These are phyloP conservation scores for Apiotrichum brassicae DNA, from an alignment of 1,284 basidiomycete genomes.

Conservation along the genomic window DNA sequence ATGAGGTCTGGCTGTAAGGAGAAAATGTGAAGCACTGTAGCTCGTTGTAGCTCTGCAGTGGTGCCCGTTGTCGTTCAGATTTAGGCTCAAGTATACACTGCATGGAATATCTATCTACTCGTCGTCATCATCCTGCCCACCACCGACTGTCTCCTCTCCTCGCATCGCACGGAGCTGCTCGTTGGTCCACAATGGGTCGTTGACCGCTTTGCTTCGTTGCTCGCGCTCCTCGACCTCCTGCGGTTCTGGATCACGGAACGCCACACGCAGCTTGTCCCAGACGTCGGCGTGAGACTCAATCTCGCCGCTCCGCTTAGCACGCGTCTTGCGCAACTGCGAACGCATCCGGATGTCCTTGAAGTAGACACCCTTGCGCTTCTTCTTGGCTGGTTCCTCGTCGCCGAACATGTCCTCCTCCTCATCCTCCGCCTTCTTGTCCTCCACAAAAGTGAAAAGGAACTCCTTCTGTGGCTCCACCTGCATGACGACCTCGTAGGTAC, in stretches of 20 bases:
- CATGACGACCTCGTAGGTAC: constrained; percentile 41
- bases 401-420: constrained; percentile 12
- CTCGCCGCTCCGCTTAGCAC: constrained; percentile 37
- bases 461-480: constrained; percentile 54
- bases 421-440: constrained; percentile 29
- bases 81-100: too few species aligned
- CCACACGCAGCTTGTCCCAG: constrained; percentile 38
- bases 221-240: constrained; percentile 20
- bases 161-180: constrained; percentile 13
- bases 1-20: constrained; percentile 1
- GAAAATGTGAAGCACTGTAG: too few species aligned
- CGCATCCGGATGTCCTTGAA: constrained; percentile 82
- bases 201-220: constrained; percentile 10
- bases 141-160: background rate
- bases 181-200: constrained; percentile 33
- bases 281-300: constrained; percentile 16
- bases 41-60: too few species aligned
- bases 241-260: constrained; percentile 24
- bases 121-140: background rate
- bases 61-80: too few species aligned
- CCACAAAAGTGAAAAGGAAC: constrained; percentile 68
- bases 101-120: background rate
- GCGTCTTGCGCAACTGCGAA: constrained; percentile 76
- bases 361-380: constrained; percentile 62
- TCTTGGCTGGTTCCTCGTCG: constrained; percentile 18